Percentiles rank a stretch among this genome's conserved stretches.
Conservation (phyloP, 2,329 filamentous ascomycete species). For the Exophiala mesophila region DNA sequence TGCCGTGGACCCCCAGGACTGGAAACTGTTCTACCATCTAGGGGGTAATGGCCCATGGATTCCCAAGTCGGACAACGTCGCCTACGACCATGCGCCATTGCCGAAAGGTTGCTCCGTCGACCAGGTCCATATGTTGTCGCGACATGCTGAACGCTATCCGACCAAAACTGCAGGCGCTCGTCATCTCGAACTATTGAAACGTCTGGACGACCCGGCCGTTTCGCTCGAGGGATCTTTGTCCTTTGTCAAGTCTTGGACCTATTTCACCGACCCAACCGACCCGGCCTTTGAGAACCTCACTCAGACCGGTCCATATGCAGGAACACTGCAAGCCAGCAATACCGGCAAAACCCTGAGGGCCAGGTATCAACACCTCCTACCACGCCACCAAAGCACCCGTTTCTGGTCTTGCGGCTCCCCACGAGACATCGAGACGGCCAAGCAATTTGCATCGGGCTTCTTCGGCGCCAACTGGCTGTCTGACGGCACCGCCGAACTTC, state of each 20-base stretch:
- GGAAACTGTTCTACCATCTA: conserved; percentile 51
- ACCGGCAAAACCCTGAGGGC: conserved; percentile 52
- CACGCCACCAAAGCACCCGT: conserved; percentile 31
- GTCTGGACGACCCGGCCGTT: conserved; percentile 40
- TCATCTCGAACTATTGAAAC: conserved; percentile 46
- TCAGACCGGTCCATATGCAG: conserved; percentile 52
- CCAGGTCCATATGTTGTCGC: conserved; percentile 58
- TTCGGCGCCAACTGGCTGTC: conserved; percentile 48
- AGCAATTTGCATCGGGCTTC: conserved; percentile 51
- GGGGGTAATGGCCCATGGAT: conserved; percentile 55
- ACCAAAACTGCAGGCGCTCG: conserved; percentile 47
- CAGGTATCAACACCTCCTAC: conserved; percentile 47
- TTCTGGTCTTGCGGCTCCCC: conserved; percentile 53
- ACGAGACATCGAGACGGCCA: conserved; percentile 54
- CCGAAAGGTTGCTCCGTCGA: conserved; percentile 49
- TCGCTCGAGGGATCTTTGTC: conserved; percentile 47
- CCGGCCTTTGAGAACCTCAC: conserved; percentile 52
- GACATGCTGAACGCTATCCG: conserved; percentile 56
- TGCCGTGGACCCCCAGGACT: conserved; percentile 22
- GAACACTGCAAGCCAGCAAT: conserved; percentile 49
- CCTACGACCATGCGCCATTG: conserved; percentile 38
- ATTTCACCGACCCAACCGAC: conserved; percentile 43
- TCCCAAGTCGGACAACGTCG: conserved; percentile 41
- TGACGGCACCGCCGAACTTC: conserved; percentile 35
- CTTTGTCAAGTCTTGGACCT: conserved; percentile 52